Evolutionary conservation across 345 rosid species (phyloP).

Genomic region (Linum usitatissimum): DNA sequence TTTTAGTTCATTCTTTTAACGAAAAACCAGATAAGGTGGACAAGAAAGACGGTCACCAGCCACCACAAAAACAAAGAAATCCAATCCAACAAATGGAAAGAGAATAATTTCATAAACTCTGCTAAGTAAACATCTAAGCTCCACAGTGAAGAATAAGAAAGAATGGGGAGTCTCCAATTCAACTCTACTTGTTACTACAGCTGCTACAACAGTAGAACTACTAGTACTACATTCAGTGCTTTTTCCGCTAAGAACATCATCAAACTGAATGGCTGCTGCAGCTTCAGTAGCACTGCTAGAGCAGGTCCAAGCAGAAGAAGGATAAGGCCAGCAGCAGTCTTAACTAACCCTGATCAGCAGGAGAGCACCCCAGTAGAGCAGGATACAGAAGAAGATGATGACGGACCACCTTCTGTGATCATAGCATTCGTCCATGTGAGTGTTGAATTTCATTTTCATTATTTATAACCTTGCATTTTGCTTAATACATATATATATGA

Average conservation of each 20-base stretch:
- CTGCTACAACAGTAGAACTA: constrained; percentile 24
- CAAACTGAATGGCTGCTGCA: too few species aligned
- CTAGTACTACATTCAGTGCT: background rate
- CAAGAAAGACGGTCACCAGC: constrained; percentile 14
- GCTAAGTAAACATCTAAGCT: background rate
- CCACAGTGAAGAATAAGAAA: constrained; percentile 2
- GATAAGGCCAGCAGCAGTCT: too few species aligned
- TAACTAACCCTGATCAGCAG: constrained; percentile 13
- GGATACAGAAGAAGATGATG: constrained; percentile 10
- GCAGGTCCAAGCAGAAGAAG: too few species aligned
- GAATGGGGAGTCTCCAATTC: constrained; percentile 55
- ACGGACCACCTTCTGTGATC: constrained; percentile 51
- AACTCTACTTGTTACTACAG: constrained; percentile 28
- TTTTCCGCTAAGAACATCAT: too few species aligned
- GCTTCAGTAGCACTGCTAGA: too few species aligned
- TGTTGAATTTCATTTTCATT: background rate
- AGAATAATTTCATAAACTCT: background rate
- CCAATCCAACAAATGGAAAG: background rate
- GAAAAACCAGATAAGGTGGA: constrained; percentile 24
- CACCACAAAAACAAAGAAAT: background rate
- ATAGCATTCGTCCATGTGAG: constrained; percentile 85
- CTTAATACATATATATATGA: background rate
- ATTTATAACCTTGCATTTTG: background rate
- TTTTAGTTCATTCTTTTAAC: too few species aligned
- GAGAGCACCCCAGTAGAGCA: constrained; percentile 22